phyloP scores from a whole-genome alignment of 371 early-diverging fungal genomes.

The Fennellomyces sp. region DNA sequence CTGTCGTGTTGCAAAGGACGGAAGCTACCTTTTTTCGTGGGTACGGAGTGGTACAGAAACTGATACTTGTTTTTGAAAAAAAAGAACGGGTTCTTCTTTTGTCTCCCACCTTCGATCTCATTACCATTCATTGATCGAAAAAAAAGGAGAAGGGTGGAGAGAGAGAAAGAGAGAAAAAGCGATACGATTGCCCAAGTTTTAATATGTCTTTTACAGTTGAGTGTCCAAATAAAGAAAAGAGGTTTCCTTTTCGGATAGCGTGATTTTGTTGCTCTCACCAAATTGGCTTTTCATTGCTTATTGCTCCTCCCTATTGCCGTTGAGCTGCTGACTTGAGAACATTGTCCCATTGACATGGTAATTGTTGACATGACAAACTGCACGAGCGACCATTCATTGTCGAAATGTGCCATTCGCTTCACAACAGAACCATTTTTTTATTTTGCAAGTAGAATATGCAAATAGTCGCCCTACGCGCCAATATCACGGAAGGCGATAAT shows the following conservation, averaged over 20 bases:
- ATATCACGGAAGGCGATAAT: too few relatives aligned
- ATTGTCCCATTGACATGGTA: too few relatives aligned
- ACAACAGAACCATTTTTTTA: too few relatives aligned
- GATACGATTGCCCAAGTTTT: background rate
- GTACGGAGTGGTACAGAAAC: constrained; percentile 5
- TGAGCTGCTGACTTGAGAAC: too few relatives aligned
- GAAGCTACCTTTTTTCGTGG: constrained; percentile 6
- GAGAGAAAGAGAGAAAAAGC: constrained; percentile 2
- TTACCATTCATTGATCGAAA: background rate
- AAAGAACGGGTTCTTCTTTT: constrained; percentile 10
- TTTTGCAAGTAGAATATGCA: too few relatives aligned
- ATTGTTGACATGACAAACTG: too few relatives aligned
- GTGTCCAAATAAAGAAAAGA: constrained; percentile 3
- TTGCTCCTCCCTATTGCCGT: too few relatives aligned
- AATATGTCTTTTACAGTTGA: background rate
- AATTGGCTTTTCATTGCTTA: too few relatives aligned
- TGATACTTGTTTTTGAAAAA: constrained; percentile 7
- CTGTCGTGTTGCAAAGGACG: background rate
- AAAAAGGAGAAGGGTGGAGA: constrained; percentile 1
- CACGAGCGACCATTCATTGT: too few relatives aligned
- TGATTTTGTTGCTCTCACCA: background rate
- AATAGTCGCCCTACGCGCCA: too few relatives aligned
- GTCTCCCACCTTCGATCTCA: background rate
- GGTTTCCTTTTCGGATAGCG: constrained; percentile 3
- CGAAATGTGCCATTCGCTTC: too few relatives aligned